phyloP scores from a whole-genome alignment of 2,329 filamentous ascomycete species.

The Exophiala bonariae region DNA sequence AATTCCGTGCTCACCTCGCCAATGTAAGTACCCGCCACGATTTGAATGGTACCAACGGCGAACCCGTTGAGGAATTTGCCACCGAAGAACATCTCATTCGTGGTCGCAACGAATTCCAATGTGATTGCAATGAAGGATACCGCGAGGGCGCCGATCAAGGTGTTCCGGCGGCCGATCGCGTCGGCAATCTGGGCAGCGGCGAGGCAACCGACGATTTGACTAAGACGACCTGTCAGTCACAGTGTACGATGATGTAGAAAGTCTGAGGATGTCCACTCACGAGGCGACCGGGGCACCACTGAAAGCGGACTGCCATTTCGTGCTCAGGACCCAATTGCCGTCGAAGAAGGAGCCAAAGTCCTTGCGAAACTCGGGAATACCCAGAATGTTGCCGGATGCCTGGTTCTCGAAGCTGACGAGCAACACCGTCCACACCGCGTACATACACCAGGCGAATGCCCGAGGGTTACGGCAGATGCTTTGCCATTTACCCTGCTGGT shows the following conservation, averaged over 20 bases:
- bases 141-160: slow-evolving; percentile 22
- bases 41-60: slow-evolving; percentile 48
- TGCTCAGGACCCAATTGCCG: slow-evolving; percentile 43
- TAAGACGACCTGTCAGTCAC: background rate
- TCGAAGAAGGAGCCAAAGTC: slow-evolving; percentile 55
- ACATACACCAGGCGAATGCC: background rate
- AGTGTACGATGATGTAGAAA: too few relatives aligned
- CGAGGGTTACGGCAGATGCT: background rate
- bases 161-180: slow-evolving; percentile 39
- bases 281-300: slow-evolving; percentile 30
- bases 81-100: slow-evolving; percentile 41
- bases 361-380: slow-evolving; percentile 55
- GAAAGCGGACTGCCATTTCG: slow-evolving; percentile 52
- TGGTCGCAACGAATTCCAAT: slow-evolving; percentile 34
- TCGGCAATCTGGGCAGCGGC: slow-evolving; percentile 36
- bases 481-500: too few relatives aligned
- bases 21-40: slow-evolving; percentile 46
- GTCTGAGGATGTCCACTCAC: slow-evolving; percentile 3
- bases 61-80: slow-evolving; percentile 48
- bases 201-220: slow-evolving; percentile 5
- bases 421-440: background rate
- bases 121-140: slow-evolving; percentile 32
- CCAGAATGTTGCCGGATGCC: slow-evolving; percentile 47
- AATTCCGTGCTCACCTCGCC: slow-evolving; percentile 31
- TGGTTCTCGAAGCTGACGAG: background rate